These are phyloP conservation scores for Fusarium nanum DNA, from an alignment of 2,329 filamentous ascomycete genomes.

Conservation along the genomic window DNA sequence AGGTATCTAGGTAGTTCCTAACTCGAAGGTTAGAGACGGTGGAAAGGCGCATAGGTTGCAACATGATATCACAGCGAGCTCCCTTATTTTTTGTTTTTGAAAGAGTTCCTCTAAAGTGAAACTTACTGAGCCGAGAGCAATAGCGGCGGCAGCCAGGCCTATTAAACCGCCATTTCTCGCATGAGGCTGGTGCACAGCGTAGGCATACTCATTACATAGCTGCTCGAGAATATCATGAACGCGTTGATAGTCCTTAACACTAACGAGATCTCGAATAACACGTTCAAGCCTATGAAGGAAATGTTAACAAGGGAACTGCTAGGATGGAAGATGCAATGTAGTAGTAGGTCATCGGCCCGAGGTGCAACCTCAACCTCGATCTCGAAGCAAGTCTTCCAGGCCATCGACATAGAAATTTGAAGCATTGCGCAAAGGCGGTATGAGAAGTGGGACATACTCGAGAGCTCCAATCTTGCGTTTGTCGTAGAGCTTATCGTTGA, in stretches of 20 bases:
- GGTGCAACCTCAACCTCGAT: neutral
- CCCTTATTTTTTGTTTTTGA: neutral
- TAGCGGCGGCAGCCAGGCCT: slow-evolving; percentile 92
- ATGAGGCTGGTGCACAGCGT: slow-evolving; percentile 96
- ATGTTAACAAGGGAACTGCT: slow-evolving; percentile 17
- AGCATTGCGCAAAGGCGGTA: slow-evolving; percentile 1
- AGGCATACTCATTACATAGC: slow-evolving; percentile 97
- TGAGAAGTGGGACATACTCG: slow-evolving; percentile 72
- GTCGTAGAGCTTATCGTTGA: slow-evolving; percentile 99
- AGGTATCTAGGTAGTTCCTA: slow-evolving; percentile 93
- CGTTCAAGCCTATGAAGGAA: slow-evolving; percentile 77
- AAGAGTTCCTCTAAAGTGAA: neutral
- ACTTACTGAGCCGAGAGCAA: slow-evolving; percentile 90
- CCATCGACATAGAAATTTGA: neutral
- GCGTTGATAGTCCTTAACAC: slow-evolving; percentile 78
- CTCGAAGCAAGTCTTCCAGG: neutral
- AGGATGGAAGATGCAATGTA: neutral
- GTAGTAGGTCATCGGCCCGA: slow-evolving; percentile 9
- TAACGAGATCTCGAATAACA: slow-evolving; percentile 85
- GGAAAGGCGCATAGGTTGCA: neutral
- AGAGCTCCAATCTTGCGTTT: slow-evolving; percentile 96
- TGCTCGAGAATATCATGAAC: slow-evolving; percentile 93
- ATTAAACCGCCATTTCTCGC: slow-evolving; percentile 96
- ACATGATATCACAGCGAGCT: neutral
- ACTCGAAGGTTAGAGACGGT: slow-evolving; percentile 9